A percentile compares a stretch with the other conserved stretches of the same genome.
These are phyloP conservation scores for Cucurbita argyrosperma DNA, from an alignment of 306 rosid genomes.

Conservation along the genomic window DNA sequence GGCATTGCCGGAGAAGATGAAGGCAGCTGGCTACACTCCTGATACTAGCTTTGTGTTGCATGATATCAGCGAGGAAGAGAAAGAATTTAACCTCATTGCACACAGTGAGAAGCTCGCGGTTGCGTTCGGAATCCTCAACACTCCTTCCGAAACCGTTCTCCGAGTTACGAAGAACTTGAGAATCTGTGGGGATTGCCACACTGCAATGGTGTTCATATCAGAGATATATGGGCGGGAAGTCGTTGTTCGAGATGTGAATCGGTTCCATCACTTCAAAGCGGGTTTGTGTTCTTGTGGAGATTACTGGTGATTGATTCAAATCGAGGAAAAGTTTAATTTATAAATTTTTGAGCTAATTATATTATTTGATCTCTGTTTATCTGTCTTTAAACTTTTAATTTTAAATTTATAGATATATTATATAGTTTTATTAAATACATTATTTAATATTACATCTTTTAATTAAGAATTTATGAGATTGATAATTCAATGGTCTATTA, in stretches of 20 bases:
- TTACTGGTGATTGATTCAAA: background rate
- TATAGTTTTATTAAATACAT: no score
- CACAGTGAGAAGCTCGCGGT: slow-evolving; percentile 5
- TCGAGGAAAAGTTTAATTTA: background rate
- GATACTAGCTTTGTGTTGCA: slow-evolving; percentile 2
- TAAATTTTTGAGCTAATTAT: background rate
- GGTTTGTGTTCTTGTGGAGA: slow-evolving; percentile 6
- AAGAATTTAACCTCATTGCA: background rate
- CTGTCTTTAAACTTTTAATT: no score
- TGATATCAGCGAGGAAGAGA: slow-evolving; percentile 6
- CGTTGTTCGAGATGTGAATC: slow-evolving; percentile 1
- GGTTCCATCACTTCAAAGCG: slow-evolving; percentile 2
- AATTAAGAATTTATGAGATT: no score
- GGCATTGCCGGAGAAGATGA: slow-evolving; percentile 9
- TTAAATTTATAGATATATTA: no score
- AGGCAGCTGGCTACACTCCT: slow-evolving; percentile 1
- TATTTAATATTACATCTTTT: no score
- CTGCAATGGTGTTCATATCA: slow-evolving; percentile 6
- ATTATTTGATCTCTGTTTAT: background rate
- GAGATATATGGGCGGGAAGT: background rate
- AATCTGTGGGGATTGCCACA: slow-evolving; percentile 2
- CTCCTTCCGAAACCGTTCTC: background rate
- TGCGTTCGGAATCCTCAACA: background rate
- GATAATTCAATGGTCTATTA: no score
- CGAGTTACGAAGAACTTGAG: slow-evolving; percentile 7